Base-by-base conservation (phyloP, 768 basidiomycete genomes). In the Symmetrospora coprosmae region DNA sequence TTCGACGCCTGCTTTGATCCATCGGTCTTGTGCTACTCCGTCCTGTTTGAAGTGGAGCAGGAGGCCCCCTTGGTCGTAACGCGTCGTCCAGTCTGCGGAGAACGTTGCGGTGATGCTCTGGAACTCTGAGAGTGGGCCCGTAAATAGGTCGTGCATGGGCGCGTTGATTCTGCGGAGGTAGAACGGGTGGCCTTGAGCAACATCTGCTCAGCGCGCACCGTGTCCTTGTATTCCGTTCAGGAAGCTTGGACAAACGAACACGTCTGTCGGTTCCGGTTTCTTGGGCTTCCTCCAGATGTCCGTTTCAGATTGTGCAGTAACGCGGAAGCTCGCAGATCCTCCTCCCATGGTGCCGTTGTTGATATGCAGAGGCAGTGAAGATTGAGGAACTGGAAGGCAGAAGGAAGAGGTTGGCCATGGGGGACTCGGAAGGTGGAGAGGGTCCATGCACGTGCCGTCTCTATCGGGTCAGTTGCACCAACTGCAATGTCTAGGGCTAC, bases 201-300 rank as follows among this genome's bases (percentile, higher is more conserved):
- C 16, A 27, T 11, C 14, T 17, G 25, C 16, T 9, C 13, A 27
- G 17, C 11, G 45, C 45, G 11, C 48, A 34, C 17, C 61, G n/a
- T n/a, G n/a, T n/a, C n/a, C n/a, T n/a, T n/a, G n/a, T n/a, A n/a
- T n/a, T n/a, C n/a, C n/a, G n/a, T n/a, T n/a, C n/a, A n/a, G n/a
- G n/a, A n/a, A n/a, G n/a, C n/a, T n/a, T n/a, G n/a, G n/a, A n/a
- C n/a, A n/a, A n/a, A n/a, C n/a, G n/a, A n/a, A n/a, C n/a, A n/a
- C 50, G 41, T 69, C 68, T 25, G 60, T 31, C 25, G 47, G 13
- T n/a, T 69, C 69, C 5, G 70, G 70, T 55, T n/a, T n/a, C n/a
- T n/a, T n/a, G n/a, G n/a, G n/a, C n/a, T 72, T 72, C 41, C 69
- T 64, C 71, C 71, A 72, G 47, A 70, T 56, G 56, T 72, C 71